Evolutionary conservation across 768 basidiomycete genomes (phyloP), one percentile per base, ranked within the genome.

Genomic region (Asterophora lycoperdoides): DNA sequence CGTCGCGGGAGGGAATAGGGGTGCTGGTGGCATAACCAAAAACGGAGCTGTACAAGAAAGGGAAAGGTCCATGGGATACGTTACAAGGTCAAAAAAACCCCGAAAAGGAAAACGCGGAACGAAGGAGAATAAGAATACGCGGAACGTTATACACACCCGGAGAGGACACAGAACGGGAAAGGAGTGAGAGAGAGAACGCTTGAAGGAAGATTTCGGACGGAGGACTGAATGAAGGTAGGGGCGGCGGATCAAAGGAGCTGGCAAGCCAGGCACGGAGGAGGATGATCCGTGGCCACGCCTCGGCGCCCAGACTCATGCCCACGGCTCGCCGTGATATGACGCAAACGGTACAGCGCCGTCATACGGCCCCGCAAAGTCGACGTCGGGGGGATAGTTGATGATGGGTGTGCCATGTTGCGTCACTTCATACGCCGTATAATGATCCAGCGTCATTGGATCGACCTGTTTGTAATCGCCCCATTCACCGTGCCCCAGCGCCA

Each of bases 391-490:
- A 37, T 57, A 59, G 14, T 19, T 54, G n/a, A 55, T 53, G 33
- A 55, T 49, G 41, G 53, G 37, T 7, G 48, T 49, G 10, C 44
- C 18, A 17, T 39, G 39, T n/a, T 45, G 41, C 3, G 53, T 28
- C n/a, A 51, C 46, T 10, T 54, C 53, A 35, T 57, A 55, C 2
- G 48, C 20, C 11, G 43, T 19, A 19, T 48, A 56, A 3, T 56
- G 53, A 17, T 57, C 56, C 7, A 59, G 49, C 10, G 51, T 33
- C 38, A 51, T 50, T 8, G 54, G 6, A 19, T 56, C 58, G 8
- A 49, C 51, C 3, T 49, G 39, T 44, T 54, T 60, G 40, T 56
- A 58, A 11, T 60, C 59, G 38, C 42, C 45, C 59, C 60, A 62
- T 6, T 23, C 23, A 6, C 23, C 23, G 23, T 23, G 23, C 3